phyloP scores from a whole-genome alignment of 2,329 filamentous ascomycete genomes.

The Rhynchosporium agropyri region DNA sequence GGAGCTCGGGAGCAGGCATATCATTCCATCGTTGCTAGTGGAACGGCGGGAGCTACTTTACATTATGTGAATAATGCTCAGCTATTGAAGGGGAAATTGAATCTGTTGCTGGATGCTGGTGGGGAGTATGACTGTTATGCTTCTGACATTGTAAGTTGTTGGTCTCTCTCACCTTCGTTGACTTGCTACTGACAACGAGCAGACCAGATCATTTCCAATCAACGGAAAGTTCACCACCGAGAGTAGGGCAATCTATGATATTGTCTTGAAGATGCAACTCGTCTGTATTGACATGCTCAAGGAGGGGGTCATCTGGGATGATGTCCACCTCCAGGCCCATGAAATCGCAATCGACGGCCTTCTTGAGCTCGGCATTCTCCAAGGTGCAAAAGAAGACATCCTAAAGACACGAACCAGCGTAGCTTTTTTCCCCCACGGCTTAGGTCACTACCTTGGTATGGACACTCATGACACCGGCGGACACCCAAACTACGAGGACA shows the following conservation, averaged over 20 bases:
- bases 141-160: constrained; percentile 58
- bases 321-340: constrained; percentile 79
- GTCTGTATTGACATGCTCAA: constrained; percentile 74
- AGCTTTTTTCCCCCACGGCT: constrained; percentile 88
- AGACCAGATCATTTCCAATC: constrained; percentile 88
- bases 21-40: constrained; percentile 80
- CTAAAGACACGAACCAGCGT: constrained; percentile 77
- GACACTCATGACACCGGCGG: constrained; percentile 89
- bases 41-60: constrained; percentile 78
- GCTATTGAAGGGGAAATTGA: constrained; percentile 69
- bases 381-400: constrained; percentile 69
- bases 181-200: constrained; percentile 31
- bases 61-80: constrained; percentile 85
- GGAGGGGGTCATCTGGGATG: constrained; percentile 77
- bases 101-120: constrained; percentile 84
- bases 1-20: constrained; percentile 86
- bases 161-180: too few species aligned
- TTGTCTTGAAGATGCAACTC: constrained; percentile 85
- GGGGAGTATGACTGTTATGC: constrained; percentile 75
- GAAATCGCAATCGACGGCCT: constrained; percentile 80
- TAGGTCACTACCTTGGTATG: constrained; percentile 90
- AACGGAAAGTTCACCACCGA: constrained; percentile 70
- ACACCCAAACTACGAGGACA: constrained; percentile 75
- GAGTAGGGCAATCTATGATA: constrained; percentile 74
- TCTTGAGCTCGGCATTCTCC: constrained; percentile 73